Conservation (phyloP, 306 rosid species). For the Quercus mongolica region DNA sequence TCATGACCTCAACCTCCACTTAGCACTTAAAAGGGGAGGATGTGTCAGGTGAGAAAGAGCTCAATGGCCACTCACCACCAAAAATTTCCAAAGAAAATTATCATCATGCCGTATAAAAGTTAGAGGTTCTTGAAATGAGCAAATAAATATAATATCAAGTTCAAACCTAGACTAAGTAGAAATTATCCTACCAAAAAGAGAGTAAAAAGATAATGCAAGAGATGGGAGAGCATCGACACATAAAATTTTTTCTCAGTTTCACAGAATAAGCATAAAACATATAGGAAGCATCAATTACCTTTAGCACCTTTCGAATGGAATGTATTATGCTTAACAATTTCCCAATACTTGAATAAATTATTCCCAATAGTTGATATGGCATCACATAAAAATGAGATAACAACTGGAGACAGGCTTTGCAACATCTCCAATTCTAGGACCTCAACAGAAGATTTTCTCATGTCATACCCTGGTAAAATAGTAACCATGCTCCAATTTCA, state of each 20-base stretch:
- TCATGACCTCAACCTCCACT: too few relatives aligned
- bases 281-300: constrained; percentile 41
- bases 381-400: constrained; percentile 80
- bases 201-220: not conserved
- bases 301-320: constrained; percentile 33
- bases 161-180: not conserved
- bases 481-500: constrained; percentile 81
- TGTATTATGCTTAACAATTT: constrained; percentile 36
- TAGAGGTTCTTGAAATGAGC: not conserved
- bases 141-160: not conserved
- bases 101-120: not conserved
- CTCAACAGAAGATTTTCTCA: constrained; percentile 32
- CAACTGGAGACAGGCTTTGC: constrained; percentile 46
- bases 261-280: constrained; percentile 4
- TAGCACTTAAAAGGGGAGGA: too few relatives aligned
- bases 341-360: constrained; percentile 77
- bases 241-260: not conserved
- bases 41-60: too few relatives aligned
- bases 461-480: constrained; percentile 62
- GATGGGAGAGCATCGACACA: not conserved
- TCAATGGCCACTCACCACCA: too few relatives aligned
- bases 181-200: not conserved
- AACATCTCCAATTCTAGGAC: constrained; percentile 38
- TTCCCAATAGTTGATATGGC: constrained; percentile 77
- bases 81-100: not conserved